Evolutionary conservation across 192 early-diverging fungal genomes (phyloP).

Genomic region (Chytriomyces confervae): DNA sequence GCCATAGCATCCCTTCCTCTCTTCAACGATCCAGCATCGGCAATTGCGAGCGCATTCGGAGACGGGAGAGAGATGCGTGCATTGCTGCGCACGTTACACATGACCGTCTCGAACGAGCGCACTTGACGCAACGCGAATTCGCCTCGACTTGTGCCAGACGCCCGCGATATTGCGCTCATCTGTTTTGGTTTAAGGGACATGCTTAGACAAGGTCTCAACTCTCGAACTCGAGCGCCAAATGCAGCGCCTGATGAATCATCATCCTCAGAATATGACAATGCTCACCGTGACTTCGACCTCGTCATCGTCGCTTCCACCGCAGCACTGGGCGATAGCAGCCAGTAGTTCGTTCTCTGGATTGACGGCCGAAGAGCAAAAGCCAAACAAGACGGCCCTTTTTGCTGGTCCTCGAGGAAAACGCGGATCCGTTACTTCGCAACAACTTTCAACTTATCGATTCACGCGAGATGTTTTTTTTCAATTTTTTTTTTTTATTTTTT

Average conservation of each 20-base stretch:
- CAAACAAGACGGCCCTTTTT: conserved; percentile 7
- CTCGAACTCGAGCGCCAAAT: not conserved
- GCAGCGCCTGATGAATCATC: not conserved
- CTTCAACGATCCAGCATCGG: no score
- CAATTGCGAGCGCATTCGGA: conserved; percentile 20
- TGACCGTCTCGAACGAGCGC: conserved; percentile 28
- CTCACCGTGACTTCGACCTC: conserved; percentile 15
- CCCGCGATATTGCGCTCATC: conserved; percentile 51
- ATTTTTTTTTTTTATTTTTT: no score
- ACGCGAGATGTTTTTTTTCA: no score
- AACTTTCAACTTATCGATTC: no score
- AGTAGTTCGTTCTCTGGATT: conserved; percentile 8
- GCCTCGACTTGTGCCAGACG: conserved; percentile 37
- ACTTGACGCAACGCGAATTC: conserved; percentile 41
- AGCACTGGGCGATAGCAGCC: conserved; percentile 11
- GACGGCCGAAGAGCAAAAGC: conserved; percentile 9
- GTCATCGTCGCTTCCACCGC: not conserved
- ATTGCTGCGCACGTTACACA: no score
- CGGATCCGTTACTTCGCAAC: no score
- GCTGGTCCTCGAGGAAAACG: no score
- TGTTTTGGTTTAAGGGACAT: not conserved
- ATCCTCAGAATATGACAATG: not conserved
- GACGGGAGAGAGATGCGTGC: conserved; percentile 1
- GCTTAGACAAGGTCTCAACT: not conserved
- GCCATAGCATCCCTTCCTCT: no score